These are phyloP conservation scores for Diutina neorugosa DNA, from an alignment of 1,139 yeast genomes.

Conservation along the genomic window DNA sequence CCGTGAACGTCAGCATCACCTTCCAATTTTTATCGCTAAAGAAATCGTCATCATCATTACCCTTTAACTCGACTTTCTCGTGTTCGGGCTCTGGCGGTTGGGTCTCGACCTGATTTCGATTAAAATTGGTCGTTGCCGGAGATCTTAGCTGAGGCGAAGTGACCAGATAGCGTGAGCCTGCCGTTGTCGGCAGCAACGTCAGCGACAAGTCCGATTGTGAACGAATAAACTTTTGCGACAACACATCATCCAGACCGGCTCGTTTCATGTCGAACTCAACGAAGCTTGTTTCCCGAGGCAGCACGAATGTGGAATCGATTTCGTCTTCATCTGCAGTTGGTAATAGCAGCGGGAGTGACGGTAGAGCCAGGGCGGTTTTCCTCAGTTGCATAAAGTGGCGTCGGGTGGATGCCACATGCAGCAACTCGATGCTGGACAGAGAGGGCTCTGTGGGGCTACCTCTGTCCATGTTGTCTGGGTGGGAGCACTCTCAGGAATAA, in stretches of 20 bases:
- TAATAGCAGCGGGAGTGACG: neutral
- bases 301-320: neutral
- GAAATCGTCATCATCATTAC: neutral
- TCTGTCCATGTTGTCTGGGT: neutral
- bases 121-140: neutral
- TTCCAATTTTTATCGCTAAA: conserved; percentile 2
- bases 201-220: neutral
- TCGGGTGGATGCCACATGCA: neutral
- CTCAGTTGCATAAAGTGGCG: neutral
- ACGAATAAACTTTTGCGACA: conserved; percentile 1
- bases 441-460: neutral
- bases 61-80: neutral
- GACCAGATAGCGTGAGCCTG: neutral
- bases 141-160: neutral
- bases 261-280: conserved; percentile 1
- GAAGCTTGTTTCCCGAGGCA: neutral
- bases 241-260: neutral
- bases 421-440: neutral
- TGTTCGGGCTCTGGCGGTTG: neutral
- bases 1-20: conserved; percentile 2
- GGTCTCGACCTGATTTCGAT: neutral
- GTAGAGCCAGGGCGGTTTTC: neutral
- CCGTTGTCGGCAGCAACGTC: neutral
- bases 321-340: neutral
- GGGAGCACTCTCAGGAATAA: neutral